Percentiles rank a stretch among this genome's conserved stretches.
Evolutionary conservation across 2,329 filamentous ascomycete genomes (phyloP).

Genomic region (Mycosphaerella arachidis): DNA sequence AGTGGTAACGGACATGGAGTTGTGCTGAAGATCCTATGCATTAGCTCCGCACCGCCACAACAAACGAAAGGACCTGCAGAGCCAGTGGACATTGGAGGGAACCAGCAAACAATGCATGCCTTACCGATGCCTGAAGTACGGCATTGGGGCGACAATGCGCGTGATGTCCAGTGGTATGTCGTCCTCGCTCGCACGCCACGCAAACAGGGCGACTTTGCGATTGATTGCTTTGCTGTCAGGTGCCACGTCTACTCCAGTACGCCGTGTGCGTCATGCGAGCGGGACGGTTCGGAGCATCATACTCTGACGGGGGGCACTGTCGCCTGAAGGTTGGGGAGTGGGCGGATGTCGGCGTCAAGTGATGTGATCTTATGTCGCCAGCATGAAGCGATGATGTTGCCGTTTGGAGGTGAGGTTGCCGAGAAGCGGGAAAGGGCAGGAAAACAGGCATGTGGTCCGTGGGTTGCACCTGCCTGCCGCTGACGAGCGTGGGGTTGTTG

Average conservation of each 20-base stretch:
- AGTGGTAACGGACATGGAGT: background rate
- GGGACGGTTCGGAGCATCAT: background rate
- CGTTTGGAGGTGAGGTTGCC: background rate
- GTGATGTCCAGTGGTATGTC: background rate
- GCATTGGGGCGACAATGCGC: background rate
- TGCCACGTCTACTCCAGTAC: background rate
- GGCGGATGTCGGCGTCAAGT: background rate
- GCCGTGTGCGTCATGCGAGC: background rate
- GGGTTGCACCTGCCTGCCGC: background rate
- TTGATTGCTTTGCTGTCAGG: constrained; percentile 2
- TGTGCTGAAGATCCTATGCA: constrained; percentile 6
- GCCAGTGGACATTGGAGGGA: background rate
- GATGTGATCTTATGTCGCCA: background rate
- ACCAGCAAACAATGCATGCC: background rate
- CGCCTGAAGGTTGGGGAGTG: background rate
- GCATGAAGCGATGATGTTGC: background rate
- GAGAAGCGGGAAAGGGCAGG: background rate
- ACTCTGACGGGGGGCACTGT: background rate
- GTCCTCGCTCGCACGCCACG: background rate
- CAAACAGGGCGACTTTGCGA: background rate
- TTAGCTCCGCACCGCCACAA: constrained; percentile 4
- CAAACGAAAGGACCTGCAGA: background rate
- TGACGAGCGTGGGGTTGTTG: background rate
- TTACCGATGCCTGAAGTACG: background rate
- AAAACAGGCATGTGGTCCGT: background rate